Conservation (phyloP, 177 flowering plant genomes). For the Vitis hybrid region DNA sequence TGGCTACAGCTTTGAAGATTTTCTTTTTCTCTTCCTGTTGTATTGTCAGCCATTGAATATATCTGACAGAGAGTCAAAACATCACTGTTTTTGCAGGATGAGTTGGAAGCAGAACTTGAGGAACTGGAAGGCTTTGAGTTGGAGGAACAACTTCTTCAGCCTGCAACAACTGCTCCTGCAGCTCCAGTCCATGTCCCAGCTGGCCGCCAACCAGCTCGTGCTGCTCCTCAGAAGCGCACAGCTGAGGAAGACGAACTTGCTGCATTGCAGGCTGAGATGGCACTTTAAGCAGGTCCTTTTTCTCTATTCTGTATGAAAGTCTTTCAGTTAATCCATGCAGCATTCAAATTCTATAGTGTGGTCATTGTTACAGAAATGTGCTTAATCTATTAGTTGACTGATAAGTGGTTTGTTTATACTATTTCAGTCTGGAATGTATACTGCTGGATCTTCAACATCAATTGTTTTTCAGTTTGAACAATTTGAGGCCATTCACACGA, state of each 20-base stretch:
- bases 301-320: not conserved
- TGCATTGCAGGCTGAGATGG: constrained; percentile 85
- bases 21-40: not conserved
- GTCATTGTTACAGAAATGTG: too few relatives aligned
- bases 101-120: constrained; percentile 88
- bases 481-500: too few relatives aligned
- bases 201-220: constrained; percentile 55
- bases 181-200: constrained; percentile 57
- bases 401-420: too few relatives aligned
- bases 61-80: constrained; percentile 1
- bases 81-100: constrained; percentile 52
- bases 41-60: not conserved
- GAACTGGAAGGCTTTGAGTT: constrained; percentile 81
- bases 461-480: too few relatives aligned
- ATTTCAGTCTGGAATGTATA: too few relatives aligned
- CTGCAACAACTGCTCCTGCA: constrained; percentile 61
- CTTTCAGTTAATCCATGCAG: not conserved
- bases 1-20: too few relatives aligned
- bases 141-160: constrained; percentile 84
- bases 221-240: constrained; percentile 50
- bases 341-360: too few relatives aligned
- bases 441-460: too few relatives aligned
- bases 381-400: too few relatives aligned
- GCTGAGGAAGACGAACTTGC: constrained; percentile 84
- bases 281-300: constrained; percentile 50